These are phyloP conservation scores for Fusarium brachygibbosum DNA, from an alignment of 2,329 filamentous ascomycete genomes.

Conservation along the genomic window DNA sequence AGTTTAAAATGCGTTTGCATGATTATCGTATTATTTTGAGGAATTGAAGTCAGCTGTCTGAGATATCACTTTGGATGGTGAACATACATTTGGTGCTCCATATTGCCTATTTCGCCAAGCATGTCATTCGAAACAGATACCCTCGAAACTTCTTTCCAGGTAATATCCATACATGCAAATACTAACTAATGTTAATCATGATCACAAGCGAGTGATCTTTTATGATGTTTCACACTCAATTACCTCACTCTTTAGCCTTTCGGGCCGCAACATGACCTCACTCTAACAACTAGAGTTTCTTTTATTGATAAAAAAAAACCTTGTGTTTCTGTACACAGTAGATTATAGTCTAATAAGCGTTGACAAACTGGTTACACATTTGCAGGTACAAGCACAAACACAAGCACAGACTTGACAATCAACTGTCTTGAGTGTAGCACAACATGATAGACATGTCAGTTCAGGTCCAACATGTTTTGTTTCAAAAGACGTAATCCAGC, in stretches of 20 bases:
- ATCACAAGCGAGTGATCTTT: no score
- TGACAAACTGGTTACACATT: constrained; percentile 25
- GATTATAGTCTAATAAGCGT: constrained; percentile 13
- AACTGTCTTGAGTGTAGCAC: constrained; percentile 3
- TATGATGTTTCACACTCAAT: background rate
- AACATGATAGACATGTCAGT: background rate
- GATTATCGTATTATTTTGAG: background rate
- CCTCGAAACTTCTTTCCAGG: no score
- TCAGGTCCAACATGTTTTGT: background rate
- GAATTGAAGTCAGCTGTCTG: no score
- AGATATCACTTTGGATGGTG: no score
- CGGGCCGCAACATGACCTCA: background rate
- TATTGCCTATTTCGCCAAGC: no score
- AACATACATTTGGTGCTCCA: no score
- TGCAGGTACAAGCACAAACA: constrained; percentile 13
- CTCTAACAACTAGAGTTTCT: background rate
- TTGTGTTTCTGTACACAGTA: background rate
- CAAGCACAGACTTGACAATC: constrained; percentile 19
- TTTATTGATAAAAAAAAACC: background rate
- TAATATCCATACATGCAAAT: no score
- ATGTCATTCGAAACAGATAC: no score
- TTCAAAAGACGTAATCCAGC: background rate
- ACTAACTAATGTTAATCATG: background rate
- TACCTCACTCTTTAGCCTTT: background rate
- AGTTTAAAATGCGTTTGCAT: background rate